Conservation (phyloP, 2,329 filamentous ascomycete genomes). For the Fusarium decemcellulare region DNA sequence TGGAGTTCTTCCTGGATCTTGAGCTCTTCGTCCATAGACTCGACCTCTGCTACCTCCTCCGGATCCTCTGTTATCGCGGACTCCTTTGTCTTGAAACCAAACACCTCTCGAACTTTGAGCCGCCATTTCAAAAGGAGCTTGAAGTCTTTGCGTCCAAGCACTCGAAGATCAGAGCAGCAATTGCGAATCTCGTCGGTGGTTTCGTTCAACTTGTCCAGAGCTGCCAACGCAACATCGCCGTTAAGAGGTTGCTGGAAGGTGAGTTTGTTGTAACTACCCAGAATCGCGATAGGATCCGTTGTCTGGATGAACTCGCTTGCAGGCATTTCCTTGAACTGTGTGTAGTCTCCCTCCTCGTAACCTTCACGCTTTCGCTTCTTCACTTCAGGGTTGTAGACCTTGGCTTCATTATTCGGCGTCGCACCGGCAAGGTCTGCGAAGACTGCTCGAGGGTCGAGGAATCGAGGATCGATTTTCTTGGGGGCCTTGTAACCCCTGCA, state of each 20-base stretch:
- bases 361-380: slow-evolving; percentile 98
- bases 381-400: slow-evolving; percentile 96
- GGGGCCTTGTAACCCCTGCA: slow-evolving; percentile 96
- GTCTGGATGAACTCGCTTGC: slow-evolving; percentile 97
- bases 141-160: slow-evolving; percentile 95
- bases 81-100: slow-evolving; percentile 87
- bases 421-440: slow-evolving; percentile 92
- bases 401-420: slow-evolving; percentile 95
- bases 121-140: slow-evolving; percentile 92
- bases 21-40: slow-evolving; percentile 95
- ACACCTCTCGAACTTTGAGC: slow-evolving; percentile 88
- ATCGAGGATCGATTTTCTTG: slow-evolving; percentile 91
- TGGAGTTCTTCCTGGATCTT: slow-evolving; percentile 91
- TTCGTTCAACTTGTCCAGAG: slow-evolving; percentile 87
- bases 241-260: slow-evolving; percentile 85
- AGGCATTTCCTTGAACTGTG: slow-evolving; percentile 88
- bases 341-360: slow-evolving; percentile 97
- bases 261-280: slow-evolving; percentile 88
- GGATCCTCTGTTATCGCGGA: slow-evolving; percentile 59
- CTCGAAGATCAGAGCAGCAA: slow-evolving; percentile 87
- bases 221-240: slow-evolving; percentile 88
- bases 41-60: slow-evolving; percentile 85
- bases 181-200: slow-evolving; percentile 86
- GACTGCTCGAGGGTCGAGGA: slow-evolving; percentile 89
- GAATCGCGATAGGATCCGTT: slow-evolving; percentile 90